phyloP scores from a whole-genome alignment of 1,139 yeast genomes.

The Suhomyces anneliseae region DNA sequence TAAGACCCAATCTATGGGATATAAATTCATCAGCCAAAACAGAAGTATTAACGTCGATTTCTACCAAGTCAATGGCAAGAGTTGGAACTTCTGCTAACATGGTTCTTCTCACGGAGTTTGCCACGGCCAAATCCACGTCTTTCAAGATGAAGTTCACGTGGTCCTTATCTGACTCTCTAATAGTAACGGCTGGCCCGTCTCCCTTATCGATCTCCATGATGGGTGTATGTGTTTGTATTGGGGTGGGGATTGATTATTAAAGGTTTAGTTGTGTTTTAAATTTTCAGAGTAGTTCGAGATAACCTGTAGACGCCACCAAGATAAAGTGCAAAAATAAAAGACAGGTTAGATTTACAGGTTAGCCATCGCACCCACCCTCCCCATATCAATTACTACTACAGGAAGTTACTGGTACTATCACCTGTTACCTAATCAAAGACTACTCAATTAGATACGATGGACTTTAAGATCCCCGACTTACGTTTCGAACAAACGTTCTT shows the following conservation, averaged over 20 bases:
- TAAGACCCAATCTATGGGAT: conserved; percentile 87
- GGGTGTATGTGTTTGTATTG: conserved; percentile 3
- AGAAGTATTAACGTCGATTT: conserved; percentile 87
- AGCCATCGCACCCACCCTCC: not conserved
- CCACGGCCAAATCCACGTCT: conserved; percentile 86
- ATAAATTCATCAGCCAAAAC: conserved; percentile 96
- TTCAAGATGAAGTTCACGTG: conserved; percentile 87
- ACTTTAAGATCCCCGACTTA: conserved; percentile 57
- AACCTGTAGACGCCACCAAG: not conserved
- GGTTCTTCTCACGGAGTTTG: conserved; percentile 87
- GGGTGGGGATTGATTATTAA: not conserved
- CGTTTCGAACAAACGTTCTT: conserved; percentile 64
- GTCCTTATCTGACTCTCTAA: conserved; percentile 80
- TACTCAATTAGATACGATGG: conserved; percentile 1
- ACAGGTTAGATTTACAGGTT: not conserved
- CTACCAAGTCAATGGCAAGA: conserved; percentile 91
- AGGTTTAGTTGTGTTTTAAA: not conserved
- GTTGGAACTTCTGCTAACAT: conserved; percentile 98
- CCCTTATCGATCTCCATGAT: conserved; percentile 42
- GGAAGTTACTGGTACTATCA: too few species aligned
- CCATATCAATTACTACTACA: not conserved
- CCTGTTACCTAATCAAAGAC: not conserved
- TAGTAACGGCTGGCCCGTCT: conserved; percentile 75
- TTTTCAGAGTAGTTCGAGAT: not conserved
- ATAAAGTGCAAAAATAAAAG: not conserved